phyloP scores from a whole-genome alignment of 1,284 basidiomycete genomes.

The Mycena sp. region DNA sequence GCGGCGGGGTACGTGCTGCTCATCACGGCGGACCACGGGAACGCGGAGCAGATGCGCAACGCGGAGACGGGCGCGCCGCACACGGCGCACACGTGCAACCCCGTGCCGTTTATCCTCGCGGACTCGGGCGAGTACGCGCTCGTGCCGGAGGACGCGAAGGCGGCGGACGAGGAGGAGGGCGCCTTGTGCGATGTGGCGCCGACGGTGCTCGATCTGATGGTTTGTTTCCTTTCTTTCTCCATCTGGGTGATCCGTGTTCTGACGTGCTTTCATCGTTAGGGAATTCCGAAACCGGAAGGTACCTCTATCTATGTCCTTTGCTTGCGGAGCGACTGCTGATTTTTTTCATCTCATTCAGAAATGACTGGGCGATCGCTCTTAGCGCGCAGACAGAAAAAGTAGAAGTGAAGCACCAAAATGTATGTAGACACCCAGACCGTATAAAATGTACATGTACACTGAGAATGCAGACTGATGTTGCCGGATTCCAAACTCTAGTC shows the following conservation, averaged over 20 bases:
- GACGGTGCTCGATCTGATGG: constrained; percentile 82
- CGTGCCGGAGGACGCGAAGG: constrained; percentile 50
- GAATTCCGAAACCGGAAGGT: constrained; percentile 16
- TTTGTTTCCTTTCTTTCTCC: constrained; percentile 39
- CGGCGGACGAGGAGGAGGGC: constrained; percentile 69
- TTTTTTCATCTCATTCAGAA: constrained; percentile 44
- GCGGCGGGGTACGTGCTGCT: constrained; percentile 86
- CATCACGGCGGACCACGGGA: constrained; percentile 93
- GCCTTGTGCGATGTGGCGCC: constrained; percentile 91
- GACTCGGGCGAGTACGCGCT: constrained; percentile 45
- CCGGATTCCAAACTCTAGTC: too few relatives aligned
- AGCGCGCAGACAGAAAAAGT: neutral
- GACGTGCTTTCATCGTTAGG: neutral
- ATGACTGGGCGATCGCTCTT: constrained; percentile 68
- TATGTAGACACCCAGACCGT: too few relatives aligned
- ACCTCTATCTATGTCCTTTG: neutral
- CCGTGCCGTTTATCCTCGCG: constrained; percentile 61
- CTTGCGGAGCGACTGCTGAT: neutral
- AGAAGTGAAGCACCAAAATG: neutral
- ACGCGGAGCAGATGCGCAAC: constrained; percentile 93
- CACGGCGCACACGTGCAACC: constrained; percentile 87
- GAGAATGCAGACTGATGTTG: too few relatives aligned
- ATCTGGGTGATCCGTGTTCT: neutral
- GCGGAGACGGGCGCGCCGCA: constrained; percentile 84
- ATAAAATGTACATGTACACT: too few relatives aligned